Evolutionary conservation across 225 moss, liverwort and hornwort genomes (phyloP).

Genomic region (Lunularia cruciata): DNA sequence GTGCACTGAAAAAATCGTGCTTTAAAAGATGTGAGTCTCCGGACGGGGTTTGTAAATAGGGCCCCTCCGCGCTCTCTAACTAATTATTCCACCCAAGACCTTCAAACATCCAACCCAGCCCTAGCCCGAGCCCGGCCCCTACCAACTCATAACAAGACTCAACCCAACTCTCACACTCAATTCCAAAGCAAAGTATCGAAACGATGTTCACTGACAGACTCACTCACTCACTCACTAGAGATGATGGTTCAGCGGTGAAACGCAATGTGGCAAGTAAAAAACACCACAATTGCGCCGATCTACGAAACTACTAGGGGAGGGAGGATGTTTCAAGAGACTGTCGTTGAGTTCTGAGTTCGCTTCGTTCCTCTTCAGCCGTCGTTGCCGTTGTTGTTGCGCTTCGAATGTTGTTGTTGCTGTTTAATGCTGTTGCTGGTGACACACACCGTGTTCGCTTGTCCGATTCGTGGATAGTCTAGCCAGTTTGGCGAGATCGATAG

Average conservation of each 20-base stretch:
- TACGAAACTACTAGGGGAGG: not conserved
- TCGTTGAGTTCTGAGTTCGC: conserved; percentile 18
- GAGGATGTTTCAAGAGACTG: not conserved
- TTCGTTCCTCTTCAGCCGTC: conserved; percentile 3
- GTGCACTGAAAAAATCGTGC: conserved; percentile 27
- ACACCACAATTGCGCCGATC: conserved; percentile 8
- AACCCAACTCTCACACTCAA: not conserved
- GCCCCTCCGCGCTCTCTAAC: conserved; percentile 13
- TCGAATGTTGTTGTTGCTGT: conserved; percentile 5
- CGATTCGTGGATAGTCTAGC: not conserved
- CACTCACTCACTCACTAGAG: too few species aligned
- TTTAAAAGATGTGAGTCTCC: conserved; percentile 10
- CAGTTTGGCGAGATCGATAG: not conserved
- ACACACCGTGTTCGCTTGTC: not conserved
- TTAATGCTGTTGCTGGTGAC: not conserved
- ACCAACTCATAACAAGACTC: not conserved
- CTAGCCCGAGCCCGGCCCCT: too few species aligned
- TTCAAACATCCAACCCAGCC: not conserved
- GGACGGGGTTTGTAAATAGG: conserved; percentile 21
- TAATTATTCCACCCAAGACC: not conserved
- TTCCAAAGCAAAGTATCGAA: not conserved
- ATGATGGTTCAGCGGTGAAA: not conserved
- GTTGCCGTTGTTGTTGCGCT: not conserved
- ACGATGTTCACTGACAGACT: not conserved
- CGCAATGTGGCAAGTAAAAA: conserved; percentile 21